These are phyloP conservation scores for Syzygium grande DNA, from an alignment of 345 rosid species.

Conservation along the genomic window DNA sequence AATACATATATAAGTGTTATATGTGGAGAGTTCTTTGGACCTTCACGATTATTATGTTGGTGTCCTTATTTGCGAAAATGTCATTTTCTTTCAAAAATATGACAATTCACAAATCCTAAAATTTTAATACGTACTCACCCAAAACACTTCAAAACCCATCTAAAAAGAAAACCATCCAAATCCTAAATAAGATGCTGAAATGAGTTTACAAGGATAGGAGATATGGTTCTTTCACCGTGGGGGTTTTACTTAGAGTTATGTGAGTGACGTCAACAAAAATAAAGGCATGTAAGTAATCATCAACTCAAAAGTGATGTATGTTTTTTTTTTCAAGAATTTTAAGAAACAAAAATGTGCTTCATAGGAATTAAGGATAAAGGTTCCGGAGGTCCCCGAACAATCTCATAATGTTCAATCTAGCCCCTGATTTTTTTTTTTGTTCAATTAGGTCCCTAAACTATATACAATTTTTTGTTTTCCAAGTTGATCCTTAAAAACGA, in stretches of 20 bases:
- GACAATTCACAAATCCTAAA: not conserved
- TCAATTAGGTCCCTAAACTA: not conserved
- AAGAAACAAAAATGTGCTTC: not conserved
- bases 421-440: rapidly evolving
- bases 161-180: not conserved
- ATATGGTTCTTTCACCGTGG: not conserved
- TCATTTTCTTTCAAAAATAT: not conserved
- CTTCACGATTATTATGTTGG: not conserved
- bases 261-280: not conserved
- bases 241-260: not conserved
- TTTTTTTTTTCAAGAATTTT: not conserved
- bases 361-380: not conserved
- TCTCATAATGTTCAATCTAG: not conserved
- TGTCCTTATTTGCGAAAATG: not conserved
- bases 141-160: not conserved
- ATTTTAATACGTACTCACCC: not conserved
- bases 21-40: not conserved
- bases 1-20: not conserved
- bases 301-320: not conserved
- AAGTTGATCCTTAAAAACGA: not conserved
- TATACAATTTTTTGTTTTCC: not conserved
- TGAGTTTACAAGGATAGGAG: not conserved
- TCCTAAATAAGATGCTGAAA: not conserved
- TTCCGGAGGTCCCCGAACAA: not conserved
- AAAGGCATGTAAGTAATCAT: not conserved